phyloP scores from a whole-genome alignment of 345 rosid species.

The Microcos paniculata region DNA sequence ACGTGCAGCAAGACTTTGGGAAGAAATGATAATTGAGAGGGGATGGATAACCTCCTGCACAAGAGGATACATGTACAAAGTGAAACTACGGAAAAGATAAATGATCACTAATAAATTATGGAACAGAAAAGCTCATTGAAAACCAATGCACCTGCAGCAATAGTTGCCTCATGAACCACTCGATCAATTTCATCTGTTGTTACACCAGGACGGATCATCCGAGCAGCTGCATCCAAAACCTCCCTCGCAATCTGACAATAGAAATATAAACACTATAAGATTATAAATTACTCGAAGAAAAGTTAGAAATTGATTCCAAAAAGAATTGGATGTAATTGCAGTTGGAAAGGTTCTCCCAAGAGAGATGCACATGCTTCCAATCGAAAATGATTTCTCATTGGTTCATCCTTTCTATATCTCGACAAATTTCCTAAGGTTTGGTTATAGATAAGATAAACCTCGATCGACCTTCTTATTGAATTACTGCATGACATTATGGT shows the following conservation, averaged over 20 bases:
- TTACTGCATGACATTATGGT: too few relatives aligned
- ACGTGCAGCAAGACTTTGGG: conserved; percentile 99
- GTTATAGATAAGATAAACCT: too few relatives aligned
- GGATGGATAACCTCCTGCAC: conserved; percentile 95
- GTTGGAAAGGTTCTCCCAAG: not conserved
- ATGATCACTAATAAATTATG: not conserved
- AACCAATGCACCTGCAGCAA: conserved; percentile 64
- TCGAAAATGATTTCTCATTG: not conserved
- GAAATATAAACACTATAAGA: not conserved
- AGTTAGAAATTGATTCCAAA: not conserved
- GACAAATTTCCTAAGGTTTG: too few relatives aligned
- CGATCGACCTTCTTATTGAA: too few relatives aligned
- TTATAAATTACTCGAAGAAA: not conserved
- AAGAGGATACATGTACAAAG: not conserved
- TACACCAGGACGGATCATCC: conserved; percentile 72
- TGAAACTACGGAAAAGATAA: not conserved
- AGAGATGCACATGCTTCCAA: not conserved
- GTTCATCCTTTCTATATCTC: too few relatives aligned
- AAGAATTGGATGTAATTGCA: not conserved
- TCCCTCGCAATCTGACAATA: conserved; percentile 70
- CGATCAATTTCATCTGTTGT: conserved; percentile 97
- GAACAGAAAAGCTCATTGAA: not conserved
- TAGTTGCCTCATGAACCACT: conserved; percentile 87
- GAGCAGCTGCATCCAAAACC: conserved; percentile 92
- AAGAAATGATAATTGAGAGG: conserved; percentile 93